These are phyloP conservation scores for Cystobasidium ongulense DNA, from an alignment of 768 basidiomycete species.

Conservation along the genomic window DNA sequence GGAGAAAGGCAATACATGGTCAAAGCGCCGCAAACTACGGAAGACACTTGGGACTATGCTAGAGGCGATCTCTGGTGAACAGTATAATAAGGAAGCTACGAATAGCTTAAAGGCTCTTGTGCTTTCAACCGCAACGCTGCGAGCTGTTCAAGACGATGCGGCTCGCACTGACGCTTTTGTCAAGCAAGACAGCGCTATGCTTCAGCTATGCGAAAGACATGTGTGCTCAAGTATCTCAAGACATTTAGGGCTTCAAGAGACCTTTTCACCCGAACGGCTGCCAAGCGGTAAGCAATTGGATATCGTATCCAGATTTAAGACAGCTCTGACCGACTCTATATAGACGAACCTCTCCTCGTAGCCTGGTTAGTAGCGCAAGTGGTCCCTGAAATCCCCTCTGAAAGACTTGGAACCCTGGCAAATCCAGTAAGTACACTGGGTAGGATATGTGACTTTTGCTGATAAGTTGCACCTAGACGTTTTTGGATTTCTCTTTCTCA, in stretches of 20 bases:
- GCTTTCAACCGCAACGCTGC: neutral
- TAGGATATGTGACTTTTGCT: neutral
- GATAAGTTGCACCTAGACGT: neutral
- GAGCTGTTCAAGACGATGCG: neutral
- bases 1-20: slow-evolving; percentile 3
- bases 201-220: neutral
- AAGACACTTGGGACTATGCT: neutral
- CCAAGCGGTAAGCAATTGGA: neutral
- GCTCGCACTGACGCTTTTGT: neutral
- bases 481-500: slow-evolving; percentile 26
- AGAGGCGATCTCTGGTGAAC: neutral
- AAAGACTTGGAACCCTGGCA: neutral
- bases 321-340: neutral
- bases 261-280: neutral
- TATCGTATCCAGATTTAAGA: neutral
- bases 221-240: neutral
- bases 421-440: neutral
- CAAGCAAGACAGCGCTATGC: neutral
- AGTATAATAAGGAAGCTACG: neutral
- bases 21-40: neutral
- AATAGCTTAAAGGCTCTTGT: neutral
- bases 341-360: neutral
- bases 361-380: slow-evolving; percentile 37
- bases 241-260: no score
- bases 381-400: slow-evolving; percentile 15